phyloP scores from a whole-genome alignment of 306 rosid genomes.

The Cucumis melo region DNA sequence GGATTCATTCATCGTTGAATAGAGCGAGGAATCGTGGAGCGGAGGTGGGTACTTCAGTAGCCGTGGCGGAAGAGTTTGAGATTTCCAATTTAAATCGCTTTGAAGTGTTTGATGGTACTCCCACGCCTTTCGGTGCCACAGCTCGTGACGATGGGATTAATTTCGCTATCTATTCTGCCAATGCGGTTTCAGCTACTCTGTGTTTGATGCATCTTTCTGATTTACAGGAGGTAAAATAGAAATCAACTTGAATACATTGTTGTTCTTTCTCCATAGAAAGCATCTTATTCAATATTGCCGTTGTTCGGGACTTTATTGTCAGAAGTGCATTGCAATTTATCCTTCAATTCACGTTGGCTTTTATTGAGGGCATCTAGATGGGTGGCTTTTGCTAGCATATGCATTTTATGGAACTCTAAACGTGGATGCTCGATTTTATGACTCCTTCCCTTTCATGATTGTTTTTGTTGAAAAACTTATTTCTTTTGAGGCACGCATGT shows the following conservation, averaged over 20 bases:
- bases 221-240: slow-evolving; percentile 31
- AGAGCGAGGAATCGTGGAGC: slow-evolving; percentile 10
- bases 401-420: not conserved
- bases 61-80: slow-evolving; percentile 8
- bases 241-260: not conserved
- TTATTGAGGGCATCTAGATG: not conserved
- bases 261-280: not conserved
- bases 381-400: not conserved
- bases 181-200: slow-evolving; percentile 56
- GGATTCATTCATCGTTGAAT: not conserved
- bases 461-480: not conserved
- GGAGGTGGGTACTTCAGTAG: slow-evolving; percentile 7
- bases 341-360: not conserved
- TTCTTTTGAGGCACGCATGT: not conserved
- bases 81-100: slow-evolving; percentile 27
- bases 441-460: not conserved
- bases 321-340: not conserved
- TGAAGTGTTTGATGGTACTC: slow-evolving; percentile 35
- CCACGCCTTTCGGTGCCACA: slow-evolving; percentile 61
- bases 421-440: not conserved
- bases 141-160: slow-evolving; percentile 52
- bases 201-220: slow-evolving; percentile 54
- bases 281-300: not conserved
- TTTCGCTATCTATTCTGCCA: slow-evolving; percentile 56
- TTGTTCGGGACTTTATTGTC: not conserved